phyloP scores from a whole-genome alignment of 805 yeast genomes.

The Metschnikowia lunata region DNA sequence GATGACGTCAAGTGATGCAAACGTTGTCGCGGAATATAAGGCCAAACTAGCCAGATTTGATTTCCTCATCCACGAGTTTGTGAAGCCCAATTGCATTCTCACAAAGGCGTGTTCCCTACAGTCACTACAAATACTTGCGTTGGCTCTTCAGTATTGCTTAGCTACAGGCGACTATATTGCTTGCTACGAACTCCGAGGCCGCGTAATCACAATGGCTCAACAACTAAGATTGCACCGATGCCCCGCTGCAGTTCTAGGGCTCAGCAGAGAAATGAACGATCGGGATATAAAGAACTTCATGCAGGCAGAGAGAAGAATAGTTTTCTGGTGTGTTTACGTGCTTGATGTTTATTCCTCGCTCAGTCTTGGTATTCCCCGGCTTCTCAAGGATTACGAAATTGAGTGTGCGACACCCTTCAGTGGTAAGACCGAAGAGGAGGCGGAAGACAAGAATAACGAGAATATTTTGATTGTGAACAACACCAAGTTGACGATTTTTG shows the following conservation, averaged over 20 bases:
- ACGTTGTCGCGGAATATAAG: slow-evolving; percentile 12
- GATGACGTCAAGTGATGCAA: slow-evolving; percentile 9
- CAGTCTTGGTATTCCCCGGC: slow-evolving; percentile 76
- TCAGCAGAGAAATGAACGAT: slow-evolving; percentile 33
- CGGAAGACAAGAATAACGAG: slow-evolving; percentile 38
- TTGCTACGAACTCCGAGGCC: slow-evolving; percentile 71
- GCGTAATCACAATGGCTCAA: slow-evolving; percentile 77
- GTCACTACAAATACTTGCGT: slow-evolving; percentile 62
- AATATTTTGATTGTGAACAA: slow-evolving; percentile 59
- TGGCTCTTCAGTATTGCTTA: slow-evolving; percentile 67
- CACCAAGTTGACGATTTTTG: slow-evolving; percentile 57
- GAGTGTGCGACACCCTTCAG: slow-evolving; percentile 81
- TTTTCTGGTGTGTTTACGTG: slow-evolving; percentile 81
- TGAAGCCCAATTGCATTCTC: slow-evolving; percentile 52
- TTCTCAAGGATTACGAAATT: slow-evolving; percentile 74
- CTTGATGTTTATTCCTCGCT: slow-evolving; percentile 73
- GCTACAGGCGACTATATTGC: slow-evolving; percentile 71
- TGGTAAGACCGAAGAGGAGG: slow-evolving; percentile 35
- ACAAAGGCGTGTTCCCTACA: slow-evolving; percentile 60
- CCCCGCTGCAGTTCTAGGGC: slow-evolving; percentile 78
- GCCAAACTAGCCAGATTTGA: slow-evolving; percentile 47
- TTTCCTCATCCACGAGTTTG: slow-evolving; percentile 56
- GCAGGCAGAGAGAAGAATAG: slow-evolving; percentile 76
- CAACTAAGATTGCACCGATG: slow-evolving; percentile 81
- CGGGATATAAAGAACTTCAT: slow-evolving; percentile 54